Evolutionary conservation across 2,329 filamentous ascomycete species (phyloP).

Genomic region (Colletotrichum cordylinicola): DNA sequence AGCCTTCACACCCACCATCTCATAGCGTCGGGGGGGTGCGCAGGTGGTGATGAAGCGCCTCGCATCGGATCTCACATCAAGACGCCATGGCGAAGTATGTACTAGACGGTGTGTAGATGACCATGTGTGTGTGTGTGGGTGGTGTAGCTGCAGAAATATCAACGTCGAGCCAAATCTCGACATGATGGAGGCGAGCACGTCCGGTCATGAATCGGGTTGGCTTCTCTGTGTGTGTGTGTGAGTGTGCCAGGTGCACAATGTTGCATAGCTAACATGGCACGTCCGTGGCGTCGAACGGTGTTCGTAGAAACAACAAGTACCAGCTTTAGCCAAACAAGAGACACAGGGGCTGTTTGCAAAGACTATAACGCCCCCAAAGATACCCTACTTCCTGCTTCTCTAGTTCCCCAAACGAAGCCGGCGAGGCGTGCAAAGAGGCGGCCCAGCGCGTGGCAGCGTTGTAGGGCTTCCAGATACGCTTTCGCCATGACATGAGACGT

Average conservation of each 20-base stretch:
- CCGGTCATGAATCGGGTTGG: neutral
- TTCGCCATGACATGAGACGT: slow-evolving; percentile 13
- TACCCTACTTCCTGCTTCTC: neutral
- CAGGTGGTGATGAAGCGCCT: neutral
- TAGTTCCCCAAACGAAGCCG: neutral
- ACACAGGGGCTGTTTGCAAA: neutral
- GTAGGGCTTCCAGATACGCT: slow-evolving; percentile 8
- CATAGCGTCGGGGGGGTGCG: neutral
- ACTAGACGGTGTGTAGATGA: neutral
- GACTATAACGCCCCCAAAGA: neutral
- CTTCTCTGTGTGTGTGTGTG: neutral
- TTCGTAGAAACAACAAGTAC: neutral
- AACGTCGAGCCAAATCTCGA: neutral
- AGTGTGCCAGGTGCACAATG: neutral
- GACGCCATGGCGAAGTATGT: neutral
- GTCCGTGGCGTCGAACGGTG: neutral
- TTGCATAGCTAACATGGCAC: neutral
- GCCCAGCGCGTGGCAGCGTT: neutral
- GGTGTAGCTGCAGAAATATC: neutral
- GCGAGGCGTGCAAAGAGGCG: neutral
- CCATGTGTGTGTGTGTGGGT: neutral
- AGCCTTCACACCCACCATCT: neutral
- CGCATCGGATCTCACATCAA: neutral
- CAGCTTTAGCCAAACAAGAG: neutral
- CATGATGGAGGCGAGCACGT: neutral